These are phyloP conservation scores for Tieghemostelium lacteum DNA, from an alignment of 78 protist genomes.

Conservation along the genomic window DNA sequence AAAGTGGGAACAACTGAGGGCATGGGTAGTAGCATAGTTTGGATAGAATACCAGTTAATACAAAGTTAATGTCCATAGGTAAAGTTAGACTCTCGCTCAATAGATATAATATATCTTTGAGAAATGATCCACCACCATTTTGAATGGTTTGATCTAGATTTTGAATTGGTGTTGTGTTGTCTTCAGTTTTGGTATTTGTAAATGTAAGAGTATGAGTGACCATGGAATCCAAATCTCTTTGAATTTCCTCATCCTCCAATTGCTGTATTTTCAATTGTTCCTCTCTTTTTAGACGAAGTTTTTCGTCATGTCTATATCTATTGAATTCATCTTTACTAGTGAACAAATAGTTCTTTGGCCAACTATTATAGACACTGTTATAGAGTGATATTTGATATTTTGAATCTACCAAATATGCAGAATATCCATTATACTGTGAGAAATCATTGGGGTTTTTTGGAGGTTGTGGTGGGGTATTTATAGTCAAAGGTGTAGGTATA, in stretches of 20 bases:
- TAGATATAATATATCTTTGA: constrained; percentile 17
- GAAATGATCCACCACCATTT: constrained; percentile 41
- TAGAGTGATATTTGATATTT: constrained; percentile 50
- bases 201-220: no score
- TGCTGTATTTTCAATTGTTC: neutral
- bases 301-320: neutral
- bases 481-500: no score
- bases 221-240: no score
- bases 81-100: constrained; percentile 16
- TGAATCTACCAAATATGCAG: constrained; percentile 74
- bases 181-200: no score
- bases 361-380: constrained; percentile 11
- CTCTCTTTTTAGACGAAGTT: neutral
- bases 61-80: constrained; percentile 59
- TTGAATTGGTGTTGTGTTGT: no score
- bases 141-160: no score
- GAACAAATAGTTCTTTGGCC: constrained; percentile 45
- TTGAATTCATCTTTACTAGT: constrained; percentile 6
- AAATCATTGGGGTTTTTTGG: neutral
- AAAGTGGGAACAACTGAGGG: constrained; percentile 51
- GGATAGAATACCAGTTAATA: constrained; percentile 64
- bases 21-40: constrained; percentile 73
- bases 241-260: neutral
- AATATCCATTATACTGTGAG: constrained; percentile 58
- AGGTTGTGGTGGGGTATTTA: no score